Evolutionary conservation across 345 rosid genomes (phyloP).

Genomic region (Barbarea vulgaris): DNA sequence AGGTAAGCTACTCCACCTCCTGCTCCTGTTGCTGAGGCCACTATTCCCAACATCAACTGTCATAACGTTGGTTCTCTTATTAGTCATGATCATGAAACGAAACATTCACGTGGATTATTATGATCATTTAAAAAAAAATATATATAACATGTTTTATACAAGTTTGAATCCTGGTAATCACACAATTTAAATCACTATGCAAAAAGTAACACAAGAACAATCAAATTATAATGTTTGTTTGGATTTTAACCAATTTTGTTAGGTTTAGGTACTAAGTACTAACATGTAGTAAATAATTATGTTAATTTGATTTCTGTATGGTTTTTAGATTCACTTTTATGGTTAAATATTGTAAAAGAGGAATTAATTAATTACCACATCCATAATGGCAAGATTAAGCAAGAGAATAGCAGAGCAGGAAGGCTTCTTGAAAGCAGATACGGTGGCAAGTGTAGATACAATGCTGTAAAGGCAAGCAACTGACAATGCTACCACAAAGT

Average conservation of each 20-base stretch:
- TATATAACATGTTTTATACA: too few relatives aligned
- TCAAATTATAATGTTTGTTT: not conserved
- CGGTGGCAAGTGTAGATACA: slow-evolving; percentile 51
- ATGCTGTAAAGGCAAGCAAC: slow-evolving; percentile 72
- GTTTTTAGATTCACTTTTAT: not conserved
- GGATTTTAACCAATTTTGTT: not conserved
- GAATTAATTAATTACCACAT: slow-evolving; percentile 51
- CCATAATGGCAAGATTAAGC: slow-evolving; percentile 55
- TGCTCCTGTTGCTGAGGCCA: slow-evolving; percentile 80
- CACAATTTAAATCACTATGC: not conserved
- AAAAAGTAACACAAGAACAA: not conserved
- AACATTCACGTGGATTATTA: not conserved
- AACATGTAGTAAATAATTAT: not conserved
- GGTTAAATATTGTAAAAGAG: not conserved
- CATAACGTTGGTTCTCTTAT: not conserved
- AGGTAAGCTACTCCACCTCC: slow-evolving; percentile 75
- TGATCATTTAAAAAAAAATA: too few relatives aligned
- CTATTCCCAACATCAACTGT: slow-evolving; percentile 74
- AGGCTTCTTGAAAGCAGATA: slow-evolving; percentile 54
- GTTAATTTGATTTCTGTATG: slow-evolving; percentile 5
- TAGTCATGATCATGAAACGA: not conserved
- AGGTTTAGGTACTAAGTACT: not conserved
- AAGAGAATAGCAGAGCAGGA: slow-evolving; percentile 37
- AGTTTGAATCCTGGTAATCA: too few relatives aligned
- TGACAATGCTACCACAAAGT: slow-evolving; percentile 66